These are phyloP conservation scores for Conidiobolus incongruus DNA, from an alignment of 371 early-diverging fungal species.

Conservation along the genomic window DNA sequence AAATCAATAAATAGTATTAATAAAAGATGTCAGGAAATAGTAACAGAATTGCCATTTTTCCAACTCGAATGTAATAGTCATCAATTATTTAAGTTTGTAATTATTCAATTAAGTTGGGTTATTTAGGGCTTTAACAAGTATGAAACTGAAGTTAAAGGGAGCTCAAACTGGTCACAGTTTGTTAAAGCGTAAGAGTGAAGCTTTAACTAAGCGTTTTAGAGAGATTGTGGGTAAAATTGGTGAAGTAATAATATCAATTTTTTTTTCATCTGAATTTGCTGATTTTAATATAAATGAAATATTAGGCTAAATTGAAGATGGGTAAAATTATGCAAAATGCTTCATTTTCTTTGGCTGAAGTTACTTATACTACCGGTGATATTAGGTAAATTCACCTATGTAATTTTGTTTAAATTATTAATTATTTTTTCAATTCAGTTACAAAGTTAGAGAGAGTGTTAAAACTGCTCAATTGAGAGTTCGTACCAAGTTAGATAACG, in stretches of 20 bases:
- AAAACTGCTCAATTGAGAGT: conserved; percentile 80
- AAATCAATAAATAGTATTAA: too few relatives aligned
- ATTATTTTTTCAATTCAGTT: conserved; percentile 29
- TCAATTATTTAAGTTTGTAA: not conserved
- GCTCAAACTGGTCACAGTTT: conserved; percentile 97
- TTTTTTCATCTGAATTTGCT: not conserved
- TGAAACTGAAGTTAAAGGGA: conserved; percentile 91
- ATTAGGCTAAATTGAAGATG: conserved; percentile 71
- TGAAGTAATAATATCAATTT: conserved; percentile 27
- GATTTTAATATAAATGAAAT: not conserved
- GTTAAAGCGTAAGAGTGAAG: conserved; percentile 94
- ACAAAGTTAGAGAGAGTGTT: conserved; percentile 82
- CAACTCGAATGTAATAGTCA: conserved; percentile 60
- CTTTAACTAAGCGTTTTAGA: conserved; percentile 87
- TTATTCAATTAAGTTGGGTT: conserved; percentile 1
- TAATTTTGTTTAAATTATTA: not conserved
- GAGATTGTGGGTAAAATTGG: conserved; percentile 88
- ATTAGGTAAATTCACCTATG: conserved; percentile 41
- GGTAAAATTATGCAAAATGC: conserved; percentile 94
- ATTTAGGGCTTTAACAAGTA: conserved; percentile 69
- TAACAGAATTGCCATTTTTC: conserved; percentile 25
- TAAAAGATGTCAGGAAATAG: not conserved
- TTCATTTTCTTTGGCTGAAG: conserved; percentile 93
- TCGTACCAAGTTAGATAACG: conserved; percentile 83
- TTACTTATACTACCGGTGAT: conserved; percentile 93